Base-by-base conservation (phyloP, 768 basidiomycete species). In the Mycena sanguinolenta region DNA sequence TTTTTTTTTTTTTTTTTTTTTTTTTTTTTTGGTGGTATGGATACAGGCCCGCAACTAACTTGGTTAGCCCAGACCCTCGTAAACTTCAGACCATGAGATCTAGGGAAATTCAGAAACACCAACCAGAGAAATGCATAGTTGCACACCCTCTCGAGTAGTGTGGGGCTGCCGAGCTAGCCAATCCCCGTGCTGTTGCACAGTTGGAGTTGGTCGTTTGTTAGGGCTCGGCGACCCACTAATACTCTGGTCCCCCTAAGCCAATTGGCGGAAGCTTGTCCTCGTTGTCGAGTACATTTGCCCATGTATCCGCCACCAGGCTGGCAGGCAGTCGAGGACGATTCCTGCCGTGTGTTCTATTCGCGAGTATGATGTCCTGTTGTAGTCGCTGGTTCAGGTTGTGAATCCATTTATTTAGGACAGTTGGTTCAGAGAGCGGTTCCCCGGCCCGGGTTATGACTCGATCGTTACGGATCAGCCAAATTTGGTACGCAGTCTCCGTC, bases 371-470 rank as follows among this genome's bases (percentile, higher is more conserved):
- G n/a, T 49, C 46, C 5, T 7, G 19, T 12, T 49, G 46, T n/a
- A 49, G 46, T 49, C 46, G 17, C 7, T 49, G n/a, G 12, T 49
- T 49, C 7, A 49, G 7, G 7, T 49, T 17, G 46, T n/a, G 23
- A 23, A 21, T 49, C 46, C 46, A 86, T 67, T 57, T 61, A 38
- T 55, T 55, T 4, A 55, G 5, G 7, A 55, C 34, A 9, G 28
- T 30, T 13, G 28, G 10, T 19, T 55, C 53, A 2, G 28, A 5
- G 6, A 28, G 28, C 16, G 28, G 53, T 19, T 10, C 17, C 21
- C 53, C 53, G 53, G 28, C 14, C 53, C 53, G 30, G 21, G 14
- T 17, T 6, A 55, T 34, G 2, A 55, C 53, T 9, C 30, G 28
- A 17, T 55, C 53, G n/a, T n/a, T n/a, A n/a, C n/a, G n/a, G n/a